Base-by-base conservation (phyloP, 2,329 filamentous ascomycete species). In the Fusarium sterilihyphosum region DNA sequence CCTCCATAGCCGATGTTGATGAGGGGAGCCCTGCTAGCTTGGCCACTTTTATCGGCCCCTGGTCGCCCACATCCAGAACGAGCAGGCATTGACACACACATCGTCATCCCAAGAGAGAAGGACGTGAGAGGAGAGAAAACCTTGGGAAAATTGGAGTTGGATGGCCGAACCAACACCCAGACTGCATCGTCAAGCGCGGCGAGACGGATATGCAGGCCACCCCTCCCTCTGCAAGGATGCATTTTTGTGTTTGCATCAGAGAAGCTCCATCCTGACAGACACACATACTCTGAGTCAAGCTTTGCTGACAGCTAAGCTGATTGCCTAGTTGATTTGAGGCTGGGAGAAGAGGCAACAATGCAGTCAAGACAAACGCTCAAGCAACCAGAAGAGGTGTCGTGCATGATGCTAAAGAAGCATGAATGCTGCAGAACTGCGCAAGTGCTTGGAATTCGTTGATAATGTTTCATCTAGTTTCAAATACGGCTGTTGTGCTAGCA, bases 151-250 rank as follows among this genome's bases (percentile, higher is more conserved):
- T 38, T 72, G 50, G 63, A 50, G 26, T 46, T 50, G 38, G 46
- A 35, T 31, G 31, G 59, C 49, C 64, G 59, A 68, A 74, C 63
- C 46, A 68, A 61, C 46, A 37, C 31, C 60, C 22, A 67, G 64
- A 61, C 64, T 67, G 63, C 70, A 66, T 66, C 47, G 57, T 76
- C 49, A 47, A 52, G 61, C 62, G 71, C 65, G 71, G 72, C 67
- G 75, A 75, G 67, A 63, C 71, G 67, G 68, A 65, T 70, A 67
- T 64, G 67, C 53, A 71, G 54, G 58, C 71, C 65, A 65, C 54
- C 38, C 38, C 69, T 59, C 64, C 73, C 46, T 63, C 35, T 50
- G 50, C 63, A 72, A 53, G 67, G 71, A 71, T 68, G n/a, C 46
- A 31, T 53, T 58, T 61, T n/a, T n/a, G 40, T 69, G 49, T 63